Percentiles rank a stretch among this genome's conserved stretches.
phyloP scores from a whole-genome alignment of 1,284 basidiomycete genomes.

The Rhodotorula sp. region DNA sequence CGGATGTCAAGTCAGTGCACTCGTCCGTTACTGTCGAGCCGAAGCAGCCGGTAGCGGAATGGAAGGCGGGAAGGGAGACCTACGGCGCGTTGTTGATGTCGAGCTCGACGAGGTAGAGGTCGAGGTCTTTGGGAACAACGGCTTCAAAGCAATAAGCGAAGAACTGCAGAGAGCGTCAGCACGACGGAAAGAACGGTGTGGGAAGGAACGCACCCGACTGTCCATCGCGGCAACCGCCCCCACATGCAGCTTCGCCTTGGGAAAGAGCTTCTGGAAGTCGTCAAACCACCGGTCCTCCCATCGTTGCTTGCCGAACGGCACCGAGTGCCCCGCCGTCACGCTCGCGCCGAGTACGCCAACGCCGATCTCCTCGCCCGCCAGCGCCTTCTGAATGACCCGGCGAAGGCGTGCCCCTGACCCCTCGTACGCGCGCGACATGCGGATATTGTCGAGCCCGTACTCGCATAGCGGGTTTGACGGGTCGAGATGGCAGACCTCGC shows the following conservation, averaged over 20 bases:
- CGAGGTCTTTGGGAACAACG: conserved; percentile 23
- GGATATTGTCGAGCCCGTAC: conserved; percentile 40
- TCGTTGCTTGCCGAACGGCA: conserved; percentile 7
- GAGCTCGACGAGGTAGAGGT: conserved; percentile 35
- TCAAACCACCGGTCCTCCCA: conserved; percentile 28
- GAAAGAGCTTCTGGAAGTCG: conserved; percentile 23
- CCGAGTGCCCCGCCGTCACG: conserved; percentile 30
- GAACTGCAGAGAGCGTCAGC: conserved; percentile 5
- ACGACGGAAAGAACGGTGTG: no score
- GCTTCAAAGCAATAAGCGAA: conserved; percentile 34
- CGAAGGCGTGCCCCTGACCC: conserved; percentile 40
- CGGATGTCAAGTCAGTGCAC: not conserved
- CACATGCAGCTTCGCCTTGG: conserved; percentile 25
- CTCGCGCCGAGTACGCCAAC: conserved; percentile 41
- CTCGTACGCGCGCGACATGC: conserved; percentile 35
- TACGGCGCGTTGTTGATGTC: conserved; percentile 33
- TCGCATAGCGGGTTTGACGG: conserved; percentile 25
- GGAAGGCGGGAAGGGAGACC: not conserved
- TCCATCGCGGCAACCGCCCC: conserved; percentile 22
- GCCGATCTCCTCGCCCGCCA: conserved; percentile 34
- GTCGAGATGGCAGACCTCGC: conserved; percentile 30
- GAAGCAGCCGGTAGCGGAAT: no score
- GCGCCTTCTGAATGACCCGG: conserved; percentile 36
- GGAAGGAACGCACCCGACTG: not conserved
- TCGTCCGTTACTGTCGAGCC: not conserved